Base-by-base conservation (phyloP, 2,329 filamentous ascomycete genomes). In the Chaetomiaceae sp. region DNA sequence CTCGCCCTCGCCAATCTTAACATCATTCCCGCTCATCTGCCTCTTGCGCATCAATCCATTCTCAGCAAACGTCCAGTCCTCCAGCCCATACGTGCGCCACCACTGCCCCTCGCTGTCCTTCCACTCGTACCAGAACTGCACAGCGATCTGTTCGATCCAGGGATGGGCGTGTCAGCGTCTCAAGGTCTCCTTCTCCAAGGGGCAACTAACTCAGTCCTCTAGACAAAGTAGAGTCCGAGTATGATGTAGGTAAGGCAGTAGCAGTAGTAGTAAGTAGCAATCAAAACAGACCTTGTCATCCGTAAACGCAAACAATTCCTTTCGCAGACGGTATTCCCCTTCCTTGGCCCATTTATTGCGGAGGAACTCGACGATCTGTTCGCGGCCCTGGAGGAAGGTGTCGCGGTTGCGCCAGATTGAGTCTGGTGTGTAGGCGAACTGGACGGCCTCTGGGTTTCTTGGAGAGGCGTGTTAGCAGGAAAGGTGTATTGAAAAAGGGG, bases 41-140 rank as follows among this genome's bases (percentile, higher is more conserved):
- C 85, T 70, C 74, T 88, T 89, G 53, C 78, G 71, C 85, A 89
- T 89, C 44, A 81, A 70, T 0, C 86, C 86, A 59, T 87, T 78
- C 1, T 77, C 73, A 0, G 81, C 82, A 66, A 88, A 89, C 0
- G 85, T 89, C 86, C 85, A 89, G 63, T 89, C 85, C 63, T 89
- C 86, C 10, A 95, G 76, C 0, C 89, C 89, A 62, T 95, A 95
- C 39, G 86, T 90, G n/a, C 88, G 77, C 76, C 86, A 91, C 89
- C 89, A 95, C 65, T 88, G 82, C 33, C 86, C 84, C 2, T 74
- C 60, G 7, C 70, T 69, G 61, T 92, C 87, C 56, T 82, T 78
- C 69, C 82, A 91, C 67, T 95, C 86, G 62, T 92, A 95, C 89
- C 89, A 95, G 66, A 93, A 95, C 64, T 95, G 88, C 19, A 95